Base-by-base conservation (phyloP, 768 basidiomycete genomes). In the Tulasnella sp. region DNA sequence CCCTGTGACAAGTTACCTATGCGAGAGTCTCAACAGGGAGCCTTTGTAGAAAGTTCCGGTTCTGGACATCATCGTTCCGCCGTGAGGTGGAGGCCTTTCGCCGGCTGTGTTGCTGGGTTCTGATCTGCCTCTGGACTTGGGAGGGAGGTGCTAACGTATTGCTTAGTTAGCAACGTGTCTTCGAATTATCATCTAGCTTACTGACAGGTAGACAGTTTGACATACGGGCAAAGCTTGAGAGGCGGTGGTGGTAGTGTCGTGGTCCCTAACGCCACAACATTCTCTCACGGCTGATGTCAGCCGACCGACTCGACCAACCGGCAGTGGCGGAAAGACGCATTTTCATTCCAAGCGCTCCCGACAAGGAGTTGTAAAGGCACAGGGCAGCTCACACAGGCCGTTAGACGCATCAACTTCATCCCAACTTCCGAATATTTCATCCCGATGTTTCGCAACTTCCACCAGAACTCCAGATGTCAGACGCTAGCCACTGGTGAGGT, bases 11-110 rank as follows among this genome's bases (percentile, higher is more conserved):
- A 56, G 18, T 31, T 56, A 75, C 75, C 44, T 75, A 46, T n/a
- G 75, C 75, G 27, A 75, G 44, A 36, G 38, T 75, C 44, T 75
- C 75, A 4, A 75, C 34, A 19, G 75, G 75, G n/a, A 75, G 75
- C 34, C 44, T n/a, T 48, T 75, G 75, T 10, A 75, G 46, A 56
- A 48, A 75, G 75, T 75, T 68, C 27, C 14, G 4, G 27, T 21
- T 21, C 75, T 31, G 19, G 38, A 68, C 62, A 16, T 24, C 27
- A 24, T 36, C 34, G 36, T 68, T 14, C 31, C 21, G 24, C 62
- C 62, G 52, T 24, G 1, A 24, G 6, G 4, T 19, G 34, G n/a
- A 31, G 10, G 62, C 14, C 62, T 34, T 68, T 36, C 62, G 31
- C 56, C n/a, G 52, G 1, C 10, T 52, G 6, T n/a, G 52, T 52